Evolutionary conservation across 2,329 filamentous ascomycete genomes (phyloP), one percentile per base, ranked within the genome.

Genomic region (Neofusicoccum ribis): DNA sequence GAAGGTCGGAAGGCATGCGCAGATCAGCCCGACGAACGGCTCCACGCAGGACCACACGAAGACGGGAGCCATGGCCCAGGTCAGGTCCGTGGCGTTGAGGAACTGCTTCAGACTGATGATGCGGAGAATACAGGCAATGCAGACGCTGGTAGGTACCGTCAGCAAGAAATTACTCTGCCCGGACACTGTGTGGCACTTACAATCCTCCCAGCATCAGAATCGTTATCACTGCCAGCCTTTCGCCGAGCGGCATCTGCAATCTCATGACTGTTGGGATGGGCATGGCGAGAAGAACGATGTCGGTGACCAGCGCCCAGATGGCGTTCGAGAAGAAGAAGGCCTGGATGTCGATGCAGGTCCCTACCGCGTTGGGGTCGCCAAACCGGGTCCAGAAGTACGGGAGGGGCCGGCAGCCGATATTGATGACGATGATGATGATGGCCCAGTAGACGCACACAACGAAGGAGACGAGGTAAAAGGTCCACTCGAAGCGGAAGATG

Each of bases 271-370:
- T 68, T 1, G 74, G 72, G 61, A 78, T 72, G 1, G 76, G 76
- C 36, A 78, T 68, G 14, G 73, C 49, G 43, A 78, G 67, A 60
- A 79, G 75, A 12, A 75, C 67, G 8, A 77, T 44, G 59, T 79
- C 77, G 7, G 72, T 74, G 12, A 72, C 41, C 41, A 79, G 77
- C 20, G 76, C 77, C 68, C 75, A 73, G 3, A 73, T 69, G 9
- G 74, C 82, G 67, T 84, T 84, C 50, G 81, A 77, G 64, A 82
- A 81, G 83, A 83, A 86, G 66, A 82, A 81, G 5, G 72, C 73
- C 1, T 79, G 80, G 44, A 82, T 71, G 66, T 77, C 77, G 69
- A 85, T 80, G 69, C 84, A 85, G 3, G 68, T 74, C 0, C 82
- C 80, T 0, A 17, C 36, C 1, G 44, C 60, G 27, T 37, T 44